These are phyloP conservation scores for Aspergillus conjunctus DNA, from an alignment of 495 filamentous ascomycete species.

Conservation along the genomic window DNA sequence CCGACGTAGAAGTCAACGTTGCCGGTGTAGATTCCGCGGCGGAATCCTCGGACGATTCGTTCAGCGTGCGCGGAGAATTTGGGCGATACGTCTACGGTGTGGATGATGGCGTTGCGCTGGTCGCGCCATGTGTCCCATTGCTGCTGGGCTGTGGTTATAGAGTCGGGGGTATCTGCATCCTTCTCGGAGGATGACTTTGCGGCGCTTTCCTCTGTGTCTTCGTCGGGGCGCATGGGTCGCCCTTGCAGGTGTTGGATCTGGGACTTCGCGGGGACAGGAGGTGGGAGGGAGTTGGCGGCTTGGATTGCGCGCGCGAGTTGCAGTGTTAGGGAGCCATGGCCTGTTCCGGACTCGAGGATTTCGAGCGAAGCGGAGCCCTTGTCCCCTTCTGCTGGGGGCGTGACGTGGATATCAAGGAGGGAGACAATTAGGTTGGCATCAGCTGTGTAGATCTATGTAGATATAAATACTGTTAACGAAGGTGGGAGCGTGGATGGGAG, in stretches of 20 bases:
- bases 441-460: constrained; percentile 67
- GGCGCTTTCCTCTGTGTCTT: constrained; percentile 8
- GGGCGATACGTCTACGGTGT: constrained; percentile 65
- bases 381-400: constrained; percentile 37
- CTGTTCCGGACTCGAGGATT: constrained; percentile 81
- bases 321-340: constrained; percentile 74
- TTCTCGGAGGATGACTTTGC: constrained; percentile 1
- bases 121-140: constrained; percentile 50
- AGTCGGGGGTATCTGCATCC: not conserved
- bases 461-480: constrained; percentile 20
- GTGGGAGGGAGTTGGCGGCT: constrained; percentile 61
- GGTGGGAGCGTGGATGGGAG: not conserved
- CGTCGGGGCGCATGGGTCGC: constrained; percentile 29
- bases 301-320: constrained; percentile 74
- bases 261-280: constrained; percentile 36
- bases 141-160: constrained; percentile 25
- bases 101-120: constrained; percentile 65
- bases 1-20: constrained; percentile 73
- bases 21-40: constrained; percentile 65
- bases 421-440: constrained; percentile 73
- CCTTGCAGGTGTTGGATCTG: constrained; percentile 41
- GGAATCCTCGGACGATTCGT: constrained; percentile 62
- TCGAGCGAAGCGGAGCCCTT: constrained; percentile 47
- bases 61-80: constrained; percentile 62
- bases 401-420: constrained; percentile 70